Conservation (phyloP, 2,329 filamentous ascomycete species). For the Kalmusia sp. region DNA sequence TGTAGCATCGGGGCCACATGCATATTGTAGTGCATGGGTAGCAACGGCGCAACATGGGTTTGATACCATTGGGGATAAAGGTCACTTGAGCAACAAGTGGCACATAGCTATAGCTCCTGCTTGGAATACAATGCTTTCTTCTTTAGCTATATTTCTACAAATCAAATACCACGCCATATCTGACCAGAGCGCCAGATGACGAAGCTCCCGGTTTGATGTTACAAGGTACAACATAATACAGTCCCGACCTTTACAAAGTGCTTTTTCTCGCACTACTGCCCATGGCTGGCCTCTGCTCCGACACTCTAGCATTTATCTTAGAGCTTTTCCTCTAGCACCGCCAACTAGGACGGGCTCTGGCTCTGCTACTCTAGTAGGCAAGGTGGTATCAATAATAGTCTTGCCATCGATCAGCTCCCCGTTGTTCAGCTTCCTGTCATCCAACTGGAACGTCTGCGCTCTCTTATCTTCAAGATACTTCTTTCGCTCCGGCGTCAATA, state of each 20-base stretch:
- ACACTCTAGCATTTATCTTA: too few species aligned
- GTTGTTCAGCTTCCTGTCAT: conserved; percentile 61
- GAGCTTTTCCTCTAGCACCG: conserved; percentile 19
- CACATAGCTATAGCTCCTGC: neutral
- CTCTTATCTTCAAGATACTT: conserved; percentile 70
- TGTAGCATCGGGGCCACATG: conserved; percentile 5
- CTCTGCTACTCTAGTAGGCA: conserved; percentile 29
- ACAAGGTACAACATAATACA: conserved; percentile 12
- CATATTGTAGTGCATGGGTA: neutral
- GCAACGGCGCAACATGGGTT: conserved; percentile 8
- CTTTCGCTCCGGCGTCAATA: conserved; percentile 73
- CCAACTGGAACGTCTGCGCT: conserved; percentile 58
- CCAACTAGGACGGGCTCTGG: conserved; percentile 28
- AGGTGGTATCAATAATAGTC: conserved; percentile 45
- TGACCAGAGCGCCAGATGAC: neutral
- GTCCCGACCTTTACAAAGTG: neutral
- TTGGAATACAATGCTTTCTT: neutral
- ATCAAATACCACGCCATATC: neutral
- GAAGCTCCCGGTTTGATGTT: conserved; percentile 8
- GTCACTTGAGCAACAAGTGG: neutral
- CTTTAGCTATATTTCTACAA: conserved; percentile 1
- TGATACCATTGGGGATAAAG: neutral
- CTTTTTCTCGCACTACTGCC: neutral
- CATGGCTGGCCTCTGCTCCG: too few species aligned
- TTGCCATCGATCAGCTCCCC: conserved; percentile 64